Percentiles rank a stretch among this genome's conserved stretches.
These are phyloP conservation scores for Neocatenulostroma microsporum DNA, from an alignment of 2,329 filamentous ascomycete genomes.

Conservation along the genomic window DNA sequence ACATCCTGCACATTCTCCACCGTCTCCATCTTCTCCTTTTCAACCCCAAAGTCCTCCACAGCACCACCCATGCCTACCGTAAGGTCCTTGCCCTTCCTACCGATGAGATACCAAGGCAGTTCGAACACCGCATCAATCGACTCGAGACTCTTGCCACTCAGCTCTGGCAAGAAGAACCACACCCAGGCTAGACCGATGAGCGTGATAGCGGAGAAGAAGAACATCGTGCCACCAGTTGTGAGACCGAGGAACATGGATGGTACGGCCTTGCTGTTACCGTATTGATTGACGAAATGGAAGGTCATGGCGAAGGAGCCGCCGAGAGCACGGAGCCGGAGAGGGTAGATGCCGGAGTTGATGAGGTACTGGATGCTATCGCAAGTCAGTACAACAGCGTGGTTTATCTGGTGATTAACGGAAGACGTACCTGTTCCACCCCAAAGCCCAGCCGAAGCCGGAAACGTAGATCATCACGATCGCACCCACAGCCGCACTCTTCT, in stretches of 20 bases:
- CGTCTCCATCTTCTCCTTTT: conserved; percentile 13
- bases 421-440: conserved; percentile 18
- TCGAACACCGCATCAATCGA: conserved; percentile 47
- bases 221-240: conserved; percentile 61
- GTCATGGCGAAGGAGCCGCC: conserved; percentile 68
- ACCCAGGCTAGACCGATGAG: conserved; percentile 55
- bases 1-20: conserved; percentile 5
- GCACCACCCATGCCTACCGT: conserved; percentile 18
- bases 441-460: conserved; percentile 61
- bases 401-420: not conserved
- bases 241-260: conserved; percentile 63
- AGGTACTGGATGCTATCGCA: conserved; percentile 56
- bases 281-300: conserved; percentile 64
- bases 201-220: conserved; percentile 65
- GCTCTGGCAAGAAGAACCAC: conserved; percentile 52
- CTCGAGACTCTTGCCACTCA: conserved; percentile 46
- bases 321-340: conserved; percentile 63
- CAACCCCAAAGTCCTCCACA: conserved; percentile 19
- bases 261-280: conserved; percentile 66
- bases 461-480: conserved; percentile 51
- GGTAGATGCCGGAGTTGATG: conserved; percentile 69
- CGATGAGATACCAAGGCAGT: conserved; percentile 71
- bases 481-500: conserved; percentile 54
- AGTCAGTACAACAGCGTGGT: not conserved
- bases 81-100: conserved; percentile 34